Base-by-base conservation (phyloP, 148 eudicot species). In the Nyssa sinensis region DNA sequence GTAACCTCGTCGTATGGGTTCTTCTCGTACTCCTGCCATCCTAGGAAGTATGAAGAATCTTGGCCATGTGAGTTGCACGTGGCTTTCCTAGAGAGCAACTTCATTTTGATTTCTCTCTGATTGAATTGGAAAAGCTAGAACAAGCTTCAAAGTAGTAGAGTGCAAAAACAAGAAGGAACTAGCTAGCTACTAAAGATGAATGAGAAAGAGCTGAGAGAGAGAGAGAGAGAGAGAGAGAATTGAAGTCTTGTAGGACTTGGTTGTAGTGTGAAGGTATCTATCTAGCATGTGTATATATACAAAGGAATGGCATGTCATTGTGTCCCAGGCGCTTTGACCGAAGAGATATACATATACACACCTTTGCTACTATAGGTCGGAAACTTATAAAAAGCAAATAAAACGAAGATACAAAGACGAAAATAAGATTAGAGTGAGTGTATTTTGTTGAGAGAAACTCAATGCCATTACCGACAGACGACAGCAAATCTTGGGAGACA, bases 11-110 rank as follows among this genome's bases (percentile, higher is more conserved):
- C 69, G 63, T 85, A 88, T 5, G 91, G 96, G 34, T 86, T 89
- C 59, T 87, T 88, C 81, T 88, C 87, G 57, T 91, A 91, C 67
- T 91, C 91, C 71, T 88, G 74, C 96, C 96, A 91, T 61, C 96
- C 96, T 1, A 85, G 85, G 77, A 91, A 91, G 79, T 91, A 91
- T n/a, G 91, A 87, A 9, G 96, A 91, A 80, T 87, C 89, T 78
- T 91, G 96, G 0, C 96, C 96, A 28, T 91, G 96, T 19, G 75
- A 72, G 74, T 88, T 87, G 66, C 75, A 78, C 1, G 77, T 64
- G 8, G 90, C 88, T 78, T 85, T 85, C 33, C 70, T 77, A 10
- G 95, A 88, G 49, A 90, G 74, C 80, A 77, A 82, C 39, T 66
- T 82, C 85, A 81, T 81, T 69, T 41, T 66, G 27, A 1, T 2